A percentile compares a stretch with the other conserved stretches of the same genome.
Evolutionary conservation across 495 filamentous ascomycete genomes (phyloP).

Genomic region (Xylaria venustula): DNA sequence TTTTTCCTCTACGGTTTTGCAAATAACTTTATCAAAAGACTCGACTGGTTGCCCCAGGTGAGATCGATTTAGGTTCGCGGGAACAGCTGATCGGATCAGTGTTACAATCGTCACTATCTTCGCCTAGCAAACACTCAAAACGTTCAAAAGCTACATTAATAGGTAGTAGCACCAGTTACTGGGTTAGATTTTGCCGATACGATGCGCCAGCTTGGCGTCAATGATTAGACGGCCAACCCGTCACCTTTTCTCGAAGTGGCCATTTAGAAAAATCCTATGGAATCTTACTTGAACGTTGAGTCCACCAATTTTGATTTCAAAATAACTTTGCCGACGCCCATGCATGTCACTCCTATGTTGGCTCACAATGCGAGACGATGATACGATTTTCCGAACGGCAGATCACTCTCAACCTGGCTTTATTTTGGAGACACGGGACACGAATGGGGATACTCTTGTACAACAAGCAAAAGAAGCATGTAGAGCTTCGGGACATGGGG

Average conservation of each 20-base stretch:
- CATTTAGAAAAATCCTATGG: background rate
- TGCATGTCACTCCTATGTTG: background rate
- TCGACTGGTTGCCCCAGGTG: background rate
- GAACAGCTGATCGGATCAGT: background rate
- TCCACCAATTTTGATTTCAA: background rate
- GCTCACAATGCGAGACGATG: slow-evolving; percentile 6
- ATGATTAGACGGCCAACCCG: background rate
- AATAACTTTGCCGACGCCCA: background rate
- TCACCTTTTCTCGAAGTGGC: background rate
- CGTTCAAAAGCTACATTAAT: too few relatives aligned
- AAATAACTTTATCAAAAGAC: background rate
- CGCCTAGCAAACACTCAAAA: background rate
- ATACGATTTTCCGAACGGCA: slow-evolving; percentile 5
- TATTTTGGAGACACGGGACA: background rate
- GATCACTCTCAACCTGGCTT: background rate
- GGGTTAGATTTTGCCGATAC: background rate
- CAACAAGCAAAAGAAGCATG: slow-evolving; percentile 6
- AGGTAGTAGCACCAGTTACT: background rate
- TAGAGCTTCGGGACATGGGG: background rate
- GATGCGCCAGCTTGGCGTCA: background rate
- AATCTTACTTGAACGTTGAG: background rate
- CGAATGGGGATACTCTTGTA: slow-evolving; percentile 3
- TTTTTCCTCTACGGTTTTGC: background rate
- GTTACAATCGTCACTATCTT: background rate
- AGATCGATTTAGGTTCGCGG: background rate